Percentiles rank a stretch among this genome's conserved stretches.
Evolutionary conservation across 352 stramenopile species (phyloP).

Genomic region (Phytophthora pistaciae): DNA sequence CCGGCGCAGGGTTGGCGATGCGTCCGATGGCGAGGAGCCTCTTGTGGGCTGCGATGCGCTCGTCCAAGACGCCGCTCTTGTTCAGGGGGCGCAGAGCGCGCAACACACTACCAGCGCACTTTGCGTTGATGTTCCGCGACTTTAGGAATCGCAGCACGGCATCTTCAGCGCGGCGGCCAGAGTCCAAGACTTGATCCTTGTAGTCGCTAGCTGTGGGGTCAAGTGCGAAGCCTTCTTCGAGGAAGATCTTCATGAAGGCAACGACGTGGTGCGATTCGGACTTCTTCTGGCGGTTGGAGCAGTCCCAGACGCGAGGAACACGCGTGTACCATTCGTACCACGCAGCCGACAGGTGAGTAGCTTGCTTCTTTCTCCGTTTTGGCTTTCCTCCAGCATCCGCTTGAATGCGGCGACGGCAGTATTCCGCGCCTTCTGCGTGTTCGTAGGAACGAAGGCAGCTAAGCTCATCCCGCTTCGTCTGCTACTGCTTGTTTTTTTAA

Average conservation of each 20-base stretch:
- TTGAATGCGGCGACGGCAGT: too few species aligned
- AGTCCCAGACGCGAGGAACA: conserved; percentile 1
- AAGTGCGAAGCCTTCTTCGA: conserved; percentile 7
- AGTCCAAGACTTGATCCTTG: conserved; percentile 12
- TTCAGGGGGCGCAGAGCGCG: too few species aligned
- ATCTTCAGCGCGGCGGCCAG: neutral
- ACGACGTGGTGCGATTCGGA: conserved; percentile 25
- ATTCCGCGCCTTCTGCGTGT: too few species aligned
- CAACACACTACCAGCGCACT: too few species aligned
- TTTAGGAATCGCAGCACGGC: too few species aligned
- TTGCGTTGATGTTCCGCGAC: too few species aligned
- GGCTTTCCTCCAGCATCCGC: too few species aligned
- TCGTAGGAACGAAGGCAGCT: neutral
- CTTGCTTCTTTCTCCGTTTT: conserved; percentile 18
- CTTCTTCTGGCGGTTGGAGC: conserved; percentile 28
- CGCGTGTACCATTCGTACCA: conserved; percentile 29
- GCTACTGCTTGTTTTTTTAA: too few species aligned
- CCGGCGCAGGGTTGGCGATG: conserved; percentile 10
- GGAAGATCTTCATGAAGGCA: conserved; percentile 31
- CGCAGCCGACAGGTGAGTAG: conserved; percentile 8
- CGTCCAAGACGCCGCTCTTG: too few species aligned
- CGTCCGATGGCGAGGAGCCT: neutral
- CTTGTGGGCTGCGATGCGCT: conserved; percentile 5
- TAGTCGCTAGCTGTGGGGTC: neutral
- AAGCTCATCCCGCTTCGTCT: too few species aligned